Base-by-base conservation (phyloP, 805 yeast genomes). In the Ascoidea tarda region DNA sequence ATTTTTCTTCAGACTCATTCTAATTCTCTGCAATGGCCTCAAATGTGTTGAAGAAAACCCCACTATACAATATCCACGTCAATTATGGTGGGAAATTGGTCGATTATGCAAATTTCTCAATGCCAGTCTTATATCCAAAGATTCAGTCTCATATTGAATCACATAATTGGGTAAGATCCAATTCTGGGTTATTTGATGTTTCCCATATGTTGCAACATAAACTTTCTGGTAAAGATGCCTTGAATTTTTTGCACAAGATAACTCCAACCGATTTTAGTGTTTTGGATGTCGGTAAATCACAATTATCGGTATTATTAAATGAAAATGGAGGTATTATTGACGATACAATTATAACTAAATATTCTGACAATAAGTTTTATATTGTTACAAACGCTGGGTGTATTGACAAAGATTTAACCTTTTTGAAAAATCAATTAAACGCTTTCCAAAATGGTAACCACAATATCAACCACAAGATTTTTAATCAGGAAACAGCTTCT, bases 321-420 rank as follows among this genome's bases (percentile, higher is more conserved):
- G 62, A 78, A 6, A 78, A 86, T 28, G 98, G 98, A 46, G 90
- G 96, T 10, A 90, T 93, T 59, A 98, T 93, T 66, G 95, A 93
- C 64, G 87, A 95, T 42, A 84, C 93, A 61, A 84, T 96, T 59
- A 87, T 87, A 58, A 91, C 87, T 64, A 90, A 77, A 45, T 79
- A 78, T n/a, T 76, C 76, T 46, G 76, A 76, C 51, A 75, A 77
- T 50, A 60, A 65, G 14, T 91, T 77, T 63, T 89, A 89, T 66
- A 80, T 93, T 60, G 99, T 93, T 5, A 90, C 98, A 47, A 93
- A 93, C 67, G 99, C 98, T 2, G 97, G 96, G 6, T 86, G 98
- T 62, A 76, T 95, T 53, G 91, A 77, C 1, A 84, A 86, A 63
- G 98, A 90, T 64, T 65, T 80, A 21, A 70, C 68, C 14, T 90